A percentile compares a stretch with the other conserved stretches of the same genome.
phyloP scores from a whole-genome alignment of 2,329 filamentous ascomycete species.

The Pseudogymnoascus sp. region DNA sequence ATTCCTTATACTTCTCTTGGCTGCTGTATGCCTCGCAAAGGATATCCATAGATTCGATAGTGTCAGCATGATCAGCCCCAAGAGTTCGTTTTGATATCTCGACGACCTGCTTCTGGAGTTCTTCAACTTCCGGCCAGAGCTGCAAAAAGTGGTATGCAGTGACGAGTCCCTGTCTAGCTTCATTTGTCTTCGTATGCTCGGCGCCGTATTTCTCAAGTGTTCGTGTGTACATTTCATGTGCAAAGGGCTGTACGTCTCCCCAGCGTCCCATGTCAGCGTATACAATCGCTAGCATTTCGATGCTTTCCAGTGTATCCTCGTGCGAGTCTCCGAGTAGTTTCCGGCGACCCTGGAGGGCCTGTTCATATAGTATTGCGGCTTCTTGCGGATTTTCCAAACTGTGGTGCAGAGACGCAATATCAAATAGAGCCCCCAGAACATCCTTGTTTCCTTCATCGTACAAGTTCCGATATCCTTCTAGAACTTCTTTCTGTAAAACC shows the following conservation, averaged over 20 bases:
- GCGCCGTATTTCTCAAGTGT: background rate
- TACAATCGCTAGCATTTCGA: background rate
- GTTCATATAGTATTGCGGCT: background rate
- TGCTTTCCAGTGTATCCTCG: background rate
- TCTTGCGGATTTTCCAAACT: background rate
- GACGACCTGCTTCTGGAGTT: background rate
- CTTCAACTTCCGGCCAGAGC: background rate
- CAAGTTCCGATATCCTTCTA: background rate
- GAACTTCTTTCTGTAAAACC: background rate
- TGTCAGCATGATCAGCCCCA: background rate
- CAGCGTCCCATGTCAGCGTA: background rate
- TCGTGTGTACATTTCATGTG: background rate
- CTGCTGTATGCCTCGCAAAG: background rate
- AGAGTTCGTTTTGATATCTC: background rate
- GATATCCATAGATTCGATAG: background rate
- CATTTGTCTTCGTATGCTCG: background rate
- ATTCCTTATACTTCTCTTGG: background rate
- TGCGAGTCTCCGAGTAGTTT: background rate
- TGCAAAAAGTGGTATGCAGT: background rate
- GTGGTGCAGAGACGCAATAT: background rate
- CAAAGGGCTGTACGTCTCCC: background rate
- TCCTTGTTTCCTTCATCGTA: background rate
- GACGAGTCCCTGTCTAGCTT: background rate
- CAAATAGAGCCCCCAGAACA: background rate
- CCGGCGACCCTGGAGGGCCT: background rate